Evolutionary conservation across 2,329 filamentous ascomycete genomes (phyloP).

Genomic region (Xylariaceae sp.): DNA sequence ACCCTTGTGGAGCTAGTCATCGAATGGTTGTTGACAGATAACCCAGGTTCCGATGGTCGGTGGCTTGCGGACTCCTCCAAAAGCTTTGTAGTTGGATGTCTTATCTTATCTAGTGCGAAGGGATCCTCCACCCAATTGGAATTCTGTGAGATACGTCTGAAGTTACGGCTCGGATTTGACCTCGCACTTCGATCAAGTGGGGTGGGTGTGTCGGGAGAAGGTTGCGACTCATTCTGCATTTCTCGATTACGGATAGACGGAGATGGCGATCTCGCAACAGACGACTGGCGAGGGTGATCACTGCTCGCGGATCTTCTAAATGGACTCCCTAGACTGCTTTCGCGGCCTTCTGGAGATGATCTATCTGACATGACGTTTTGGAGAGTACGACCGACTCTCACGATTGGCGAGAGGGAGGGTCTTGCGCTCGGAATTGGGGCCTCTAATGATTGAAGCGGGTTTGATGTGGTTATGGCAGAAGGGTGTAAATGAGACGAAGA

Average conservation of each 20-base stretch:
- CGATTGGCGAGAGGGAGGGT: constrained; percentile 58
- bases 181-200: constrained; percentile 30
- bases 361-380: constrained; percentile 65
- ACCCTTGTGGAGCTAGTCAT: constrained; percentile 30
- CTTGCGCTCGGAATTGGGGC: constrained; percentile 28
- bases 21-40: constrained; percentile 13
- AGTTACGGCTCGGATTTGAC: constrained; percentile 27
- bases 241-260: constrained; percentile 26
- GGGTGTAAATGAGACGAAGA: constrained; percentile 33
- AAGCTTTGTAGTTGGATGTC: constrained; percentile 20
- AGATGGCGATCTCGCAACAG: constrained; percentile 34
- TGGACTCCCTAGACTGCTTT: constrained; percentile 60
- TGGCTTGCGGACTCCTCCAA: constrained; percentile 12
- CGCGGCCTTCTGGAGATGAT: constrained; percentile 59
- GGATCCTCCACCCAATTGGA: constrained; percentile 26
- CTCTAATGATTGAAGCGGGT: constrained; percentile 31
- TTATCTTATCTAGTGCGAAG: constrained; percentile 27
- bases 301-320: constrained; percentile 51
- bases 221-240: constrained; percentile 21
- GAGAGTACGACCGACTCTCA: constrained; percentile 61
- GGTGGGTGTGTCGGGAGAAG: constrained; percentile 24
- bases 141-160: constrained; percentile 21
- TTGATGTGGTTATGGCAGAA: constrained; percentile 24
- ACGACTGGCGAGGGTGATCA: constrained; percentile 35
- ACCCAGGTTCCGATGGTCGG: constrained; percentile 4